Conservation (phyloP, 2,329 filamentous ascomycete species). For the Pseudogymnoascus sp. region DNA sequence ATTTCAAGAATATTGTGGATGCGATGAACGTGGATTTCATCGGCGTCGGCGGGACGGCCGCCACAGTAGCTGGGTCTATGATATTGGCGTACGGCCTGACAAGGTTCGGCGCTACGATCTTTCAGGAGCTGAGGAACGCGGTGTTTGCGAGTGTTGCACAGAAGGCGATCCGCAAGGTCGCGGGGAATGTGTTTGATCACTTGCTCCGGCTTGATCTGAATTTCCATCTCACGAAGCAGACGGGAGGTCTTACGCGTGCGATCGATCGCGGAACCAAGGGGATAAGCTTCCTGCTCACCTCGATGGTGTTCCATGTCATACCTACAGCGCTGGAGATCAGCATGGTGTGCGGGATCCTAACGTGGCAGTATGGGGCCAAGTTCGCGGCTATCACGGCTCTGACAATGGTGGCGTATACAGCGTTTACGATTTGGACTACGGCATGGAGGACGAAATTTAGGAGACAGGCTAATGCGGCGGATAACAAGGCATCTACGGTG, state of each 20-base stretch:
- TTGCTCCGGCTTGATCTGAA: conserved; percentile 79
- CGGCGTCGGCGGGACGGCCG: conserved; percentile 79
- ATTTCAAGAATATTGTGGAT: conserved; percentile 97
- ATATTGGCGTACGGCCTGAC: conserved; percentile 88
- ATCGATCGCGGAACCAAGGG: conserved; percentile 97
- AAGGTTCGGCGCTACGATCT: conserved; percentile 78
- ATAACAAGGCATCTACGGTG: conserved; percentile 90
- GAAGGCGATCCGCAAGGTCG: conserved; percentile 87
- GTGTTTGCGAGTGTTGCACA: conserved; percentile 96
- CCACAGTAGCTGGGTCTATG: conserved; percentile 82
- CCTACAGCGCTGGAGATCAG: conserved; percentile 90
- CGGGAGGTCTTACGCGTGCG: conserved; percentile 84
- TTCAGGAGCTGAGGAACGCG: conserved; percentile 90
- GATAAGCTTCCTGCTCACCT: conserved; percentile 92
- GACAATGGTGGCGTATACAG: conserved; percentile 90
- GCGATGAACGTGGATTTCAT: conserved; percentile 93
- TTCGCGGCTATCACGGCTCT: conserved; percentile 84
- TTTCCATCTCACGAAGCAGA: conserved; percentile 92
- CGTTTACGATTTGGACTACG: conserved; percentile 95
- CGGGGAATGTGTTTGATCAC: conserved; percentile 87
- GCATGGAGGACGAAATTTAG: conserved; percentile 96
- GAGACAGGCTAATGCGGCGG: conserved; percentile 88
- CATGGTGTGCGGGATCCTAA: conserved; percentile 93
- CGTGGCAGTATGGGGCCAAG: conserved; percentile 85
- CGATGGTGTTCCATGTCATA: conserved; percentile 96